These are phyloP conservation scores for Hansenula lynferdii DNA, from an alignment of 1,139 yeast species.

Conservation along the genomic window DNA sequence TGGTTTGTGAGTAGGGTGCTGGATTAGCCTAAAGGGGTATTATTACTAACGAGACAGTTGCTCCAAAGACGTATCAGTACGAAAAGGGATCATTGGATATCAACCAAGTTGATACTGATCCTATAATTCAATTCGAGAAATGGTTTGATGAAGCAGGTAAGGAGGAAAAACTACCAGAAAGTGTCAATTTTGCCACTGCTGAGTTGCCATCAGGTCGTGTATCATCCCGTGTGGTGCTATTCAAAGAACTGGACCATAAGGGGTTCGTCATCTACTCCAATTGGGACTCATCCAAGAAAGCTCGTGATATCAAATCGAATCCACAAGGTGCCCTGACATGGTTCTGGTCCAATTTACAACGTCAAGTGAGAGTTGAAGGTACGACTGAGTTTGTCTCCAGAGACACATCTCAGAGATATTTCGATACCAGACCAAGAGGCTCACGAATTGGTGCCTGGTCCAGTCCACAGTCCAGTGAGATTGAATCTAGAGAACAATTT, in stretches of 20 bases:
- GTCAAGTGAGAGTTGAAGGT: constrained; percentile 95
- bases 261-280: constrained; percentile 92
- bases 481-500: constrained; percentile 56
- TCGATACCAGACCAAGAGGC: constrained; percentile 84
- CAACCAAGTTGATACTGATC: constrained; percentile 48
- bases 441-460: constrained; percentile 98
- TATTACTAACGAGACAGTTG: constrained; percentile 32
- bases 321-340: constrained; percentile 82
- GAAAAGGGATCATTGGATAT: constrained; percentile 60
- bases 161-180: constrained; percentile 67
- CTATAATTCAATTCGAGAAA: constrained; percentile 68
- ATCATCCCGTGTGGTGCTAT: constrained; percentile 74
- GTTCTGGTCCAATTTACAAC: constrained; percentile 87
- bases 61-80: constrained; percentile 89
- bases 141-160: constrained; percentile 85
- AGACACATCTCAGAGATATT: constrained; percentile 75
- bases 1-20: constrained; percentile 10
- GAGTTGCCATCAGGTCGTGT: constrained; percentile 84
- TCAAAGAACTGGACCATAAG: constrained; percentile 80
- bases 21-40: background rate
- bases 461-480: constrained; percentile 72
- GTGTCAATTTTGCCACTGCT: constrained; percentile 80
- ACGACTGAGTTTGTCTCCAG: constrained; percentile 65
- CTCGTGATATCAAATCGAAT: constrained; percentile 63
- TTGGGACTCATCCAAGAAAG: constrained; percentile 85